Evolutionary conservation across 2,329 filamentous ascomycete genomes (phyloP).

Genomic region (Helotiales sp.): DNA sequence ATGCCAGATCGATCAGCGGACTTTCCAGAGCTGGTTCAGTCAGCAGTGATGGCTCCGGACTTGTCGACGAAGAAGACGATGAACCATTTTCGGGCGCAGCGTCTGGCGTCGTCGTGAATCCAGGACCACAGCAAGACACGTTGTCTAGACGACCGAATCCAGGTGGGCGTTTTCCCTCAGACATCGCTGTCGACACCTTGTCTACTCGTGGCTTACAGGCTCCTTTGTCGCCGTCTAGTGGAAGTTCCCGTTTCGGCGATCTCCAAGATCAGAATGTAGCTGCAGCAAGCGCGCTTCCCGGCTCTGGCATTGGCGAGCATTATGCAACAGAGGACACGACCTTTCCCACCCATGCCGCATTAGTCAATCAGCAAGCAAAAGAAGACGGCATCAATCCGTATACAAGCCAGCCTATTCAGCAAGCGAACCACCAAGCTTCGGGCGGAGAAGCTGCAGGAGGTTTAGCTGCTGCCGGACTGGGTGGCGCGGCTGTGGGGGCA

Average conservation of each 20-base stretch:
- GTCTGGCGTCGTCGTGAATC: conserved; percentile 52
- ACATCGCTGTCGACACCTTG: conserved; percentile 74
- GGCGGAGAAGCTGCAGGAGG: conserved; percentile 10
- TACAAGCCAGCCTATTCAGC: conserved; percentile 38
- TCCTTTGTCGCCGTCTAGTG: conserved; percentile 77
- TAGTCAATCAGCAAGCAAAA: conserved; percentile 50
- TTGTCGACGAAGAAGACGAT: conserved; percentile 72
- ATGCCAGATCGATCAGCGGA: conserved; percentile 76
- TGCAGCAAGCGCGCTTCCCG: conserved; percentile 41
- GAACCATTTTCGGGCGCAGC: conserved; percentile 58
- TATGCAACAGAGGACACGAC: conserved; percentile 37
- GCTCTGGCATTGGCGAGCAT: conserved; percentile 24
- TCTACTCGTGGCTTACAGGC: conserved; percentile 73
- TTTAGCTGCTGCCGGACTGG: conserved; percentile 23
- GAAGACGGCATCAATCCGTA: conserved; percentile 60
- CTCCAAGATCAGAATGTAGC: conserved; percentile 58
- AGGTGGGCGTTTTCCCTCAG: conserved; percentile 96
- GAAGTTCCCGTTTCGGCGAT: conserved; percentile 62
- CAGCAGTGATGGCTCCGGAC: conserved; percentile 73
- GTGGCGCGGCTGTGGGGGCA: conserved; percentile 22
- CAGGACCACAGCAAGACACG: conserved; percentile 50
- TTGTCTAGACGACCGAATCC: conserved; percentile 72
- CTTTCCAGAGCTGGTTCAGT: conserved; percentile 61
- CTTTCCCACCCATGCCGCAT: conserved; percentile 49
- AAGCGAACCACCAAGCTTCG: not conserved